Conservation (phyloP, 306 rosid genomes). For the Canavalia gladiata region DNA sequence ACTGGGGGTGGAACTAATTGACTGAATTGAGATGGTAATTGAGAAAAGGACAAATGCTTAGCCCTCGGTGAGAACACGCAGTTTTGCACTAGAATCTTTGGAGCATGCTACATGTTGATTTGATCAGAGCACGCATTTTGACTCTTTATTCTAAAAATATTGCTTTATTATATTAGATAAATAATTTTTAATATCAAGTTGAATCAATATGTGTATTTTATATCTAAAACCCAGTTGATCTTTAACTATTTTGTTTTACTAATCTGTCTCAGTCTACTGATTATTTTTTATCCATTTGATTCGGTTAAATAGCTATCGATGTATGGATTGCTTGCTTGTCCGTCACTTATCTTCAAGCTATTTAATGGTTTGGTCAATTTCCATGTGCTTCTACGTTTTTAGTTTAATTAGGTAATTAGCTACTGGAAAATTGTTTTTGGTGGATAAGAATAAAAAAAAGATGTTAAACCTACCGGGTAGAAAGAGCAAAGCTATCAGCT, state of each 20-base stretch:
- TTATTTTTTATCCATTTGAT: neutral
- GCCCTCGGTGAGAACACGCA: neutral
- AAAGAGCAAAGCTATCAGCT: neutral
- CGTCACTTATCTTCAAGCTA: neutral
- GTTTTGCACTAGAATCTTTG: neutral
- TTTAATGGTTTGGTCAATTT: constrained; percentile 32
- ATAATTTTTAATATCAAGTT: neutral
- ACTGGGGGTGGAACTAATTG: too few species aligned
- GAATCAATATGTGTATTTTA: neutral
- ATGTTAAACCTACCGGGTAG: neutral
- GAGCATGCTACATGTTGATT: neutral
- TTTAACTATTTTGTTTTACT: neutral
- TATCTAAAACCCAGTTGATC: neutral
- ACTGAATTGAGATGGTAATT: too few species aligned
- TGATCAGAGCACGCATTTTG: neutral
- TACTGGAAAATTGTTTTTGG: neutral
- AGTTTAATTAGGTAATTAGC: neutral
- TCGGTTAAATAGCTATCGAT: neutral
- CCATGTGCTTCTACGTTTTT: neutral
- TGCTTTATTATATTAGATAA: neutral
- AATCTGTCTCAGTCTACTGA: neutral
- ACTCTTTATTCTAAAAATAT: neutral
- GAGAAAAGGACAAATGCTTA: too few species aligned
- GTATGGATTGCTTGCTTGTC: neutral
- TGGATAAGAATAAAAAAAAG: neutral